Conservation (phyloP, 495 filamentous ascomycete species). For the Hypoxylon perforatum region DNA sequence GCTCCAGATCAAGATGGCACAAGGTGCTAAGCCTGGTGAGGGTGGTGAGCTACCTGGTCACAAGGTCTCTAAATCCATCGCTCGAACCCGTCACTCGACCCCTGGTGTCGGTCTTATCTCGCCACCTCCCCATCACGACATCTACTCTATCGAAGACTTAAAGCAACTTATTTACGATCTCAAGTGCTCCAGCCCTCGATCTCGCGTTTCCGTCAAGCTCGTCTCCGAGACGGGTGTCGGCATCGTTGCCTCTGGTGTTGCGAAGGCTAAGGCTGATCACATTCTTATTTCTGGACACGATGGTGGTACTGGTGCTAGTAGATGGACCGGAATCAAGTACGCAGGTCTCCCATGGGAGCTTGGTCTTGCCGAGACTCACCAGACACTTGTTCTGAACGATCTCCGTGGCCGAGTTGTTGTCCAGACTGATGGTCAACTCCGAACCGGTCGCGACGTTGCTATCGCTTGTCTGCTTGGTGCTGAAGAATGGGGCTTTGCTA, state of each 20-base stretch:
- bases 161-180: conserved; percentile 99
- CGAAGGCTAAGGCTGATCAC: conserved; percentile 98
- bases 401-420: conserved; percentile 96
- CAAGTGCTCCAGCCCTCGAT: conserved; percentile 95
- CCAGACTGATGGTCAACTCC: conserved; percentile 96
- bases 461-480: conserved; percentile 97
- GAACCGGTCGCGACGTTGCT: conserved; percentile 94
- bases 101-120: conserved; percentile 98
- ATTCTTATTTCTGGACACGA: conserved; percentile 98
- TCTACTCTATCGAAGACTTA: conserved; percentile 98
- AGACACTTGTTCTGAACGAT: conserved; percentile 98
- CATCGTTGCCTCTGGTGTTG: conserved; percentile 98
- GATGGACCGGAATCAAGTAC: conserved; percentile 99
- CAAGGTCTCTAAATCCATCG: conserved; percentile 97
- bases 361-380: conserved; percentile 97
- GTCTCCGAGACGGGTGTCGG: conserved; percentile 98
- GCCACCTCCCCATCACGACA: conserved; percentile 98
- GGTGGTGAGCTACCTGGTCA: conserved; percentile 98
- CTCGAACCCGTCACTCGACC: conserved; percentile 96
- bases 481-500: conserved; percentile 99
- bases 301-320: conserved; percentile 95
- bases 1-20: conserved; percentile 99
- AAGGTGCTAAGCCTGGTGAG: conserved; percentile 98
- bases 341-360: conserved; percentile 98
- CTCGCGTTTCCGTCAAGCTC: conserved; percentile 97